A percentile compares a stretch with the other conserved stretches of the same genome.
These are phyloP conservation scores for Fusarium acutatum DNA, from an alignment of 2,329 filamentous ascomycete genomes.

Conservation along the genomic window DNA sequence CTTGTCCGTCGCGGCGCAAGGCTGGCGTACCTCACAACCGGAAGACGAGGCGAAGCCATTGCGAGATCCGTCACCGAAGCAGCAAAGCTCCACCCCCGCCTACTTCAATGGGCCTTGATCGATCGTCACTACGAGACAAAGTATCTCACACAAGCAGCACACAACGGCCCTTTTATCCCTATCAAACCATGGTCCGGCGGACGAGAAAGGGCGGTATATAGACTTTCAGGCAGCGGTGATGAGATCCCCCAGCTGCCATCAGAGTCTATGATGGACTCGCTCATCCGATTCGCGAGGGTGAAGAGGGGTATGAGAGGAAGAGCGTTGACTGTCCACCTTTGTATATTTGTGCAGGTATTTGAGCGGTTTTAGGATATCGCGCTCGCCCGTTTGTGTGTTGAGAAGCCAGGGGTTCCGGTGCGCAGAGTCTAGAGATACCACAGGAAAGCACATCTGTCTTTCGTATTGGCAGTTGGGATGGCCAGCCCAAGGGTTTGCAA, in stretches of 20 bases:
- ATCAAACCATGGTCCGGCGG: slow-evolving; percentile 27
- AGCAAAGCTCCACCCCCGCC: slow-evolving; percentile 17
- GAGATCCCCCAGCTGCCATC: not conserved
- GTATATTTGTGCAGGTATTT: not conserved
- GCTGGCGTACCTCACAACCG: slow-evolving; percentile 16
- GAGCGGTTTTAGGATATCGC: not conserved
- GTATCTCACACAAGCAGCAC: not conserved
- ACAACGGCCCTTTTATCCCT: not conserved
- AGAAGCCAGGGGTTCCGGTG: not conserved
- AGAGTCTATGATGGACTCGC: slow-evolving; percentile 7
- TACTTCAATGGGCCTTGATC: slow-evolving; percentile 32
- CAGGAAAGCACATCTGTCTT: slow-evolving; percentile 62
- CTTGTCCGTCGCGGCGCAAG: slow-evolving; percentile 30
- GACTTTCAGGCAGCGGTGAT: not conserved
- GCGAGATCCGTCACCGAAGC: slow-evolving; percentile 18
- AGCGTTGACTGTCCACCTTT: slow-evolving; percentile 19
- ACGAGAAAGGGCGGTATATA: slow-evolving; percentile 16
- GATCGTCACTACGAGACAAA: slow-evolving; percentile 23
- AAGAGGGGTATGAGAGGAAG: not conserved
- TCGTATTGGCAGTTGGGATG: slow-evolving; percentile 72
- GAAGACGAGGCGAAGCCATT: slow-evolving; percentile 7
- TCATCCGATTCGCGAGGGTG: not conserved
- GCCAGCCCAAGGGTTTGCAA: slow-evolving; percentile 74
- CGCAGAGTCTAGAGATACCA: slow-evolving; percentile 25
- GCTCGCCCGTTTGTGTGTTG: not conserved